Conservation (phyloP, 2,329 filamentous ascomycete species). For the Fusarium sp. region DNA sequence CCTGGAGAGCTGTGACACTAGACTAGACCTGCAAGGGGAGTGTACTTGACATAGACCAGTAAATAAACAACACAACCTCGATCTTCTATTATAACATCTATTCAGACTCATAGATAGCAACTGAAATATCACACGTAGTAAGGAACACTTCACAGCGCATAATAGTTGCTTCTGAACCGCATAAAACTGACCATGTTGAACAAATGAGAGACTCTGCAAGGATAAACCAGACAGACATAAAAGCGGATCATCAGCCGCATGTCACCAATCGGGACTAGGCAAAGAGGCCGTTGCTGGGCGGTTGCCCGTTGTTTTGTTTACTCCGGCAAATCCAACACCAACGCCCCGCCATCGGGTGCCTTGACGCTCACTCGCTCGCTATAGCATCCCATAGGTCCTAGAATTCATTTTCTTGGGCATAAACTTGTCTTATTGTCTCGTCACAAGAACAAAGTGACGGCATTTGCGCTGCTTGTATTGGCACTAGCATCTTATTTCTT, state of each 20-base stretch:
- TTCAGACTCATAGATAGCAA: too few relatives aligned
- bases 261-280: slow-evolving; percentile 38
- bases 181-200: slow-evolving; percentile 17
- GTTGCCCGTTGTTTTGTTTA: slow-evolving; percentile 50
- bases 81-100: too few relatives aligned
- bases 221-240: slow-evolving; percentile 25
- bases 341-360: slow-evolving; percentile 36
- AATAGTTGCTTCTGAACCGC: slow-evolving; percentile 5
- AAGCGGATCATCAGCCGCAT: slow-evolving; percentile 11
- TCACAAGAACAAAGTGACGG: slow-evolving; percentile 29
- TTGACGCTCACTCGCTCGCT: slow-evolving; percentile 19
- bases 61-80: background rate
- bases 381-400: slow-evolving; percentile 12
- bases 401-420: slow-evolving; percentile 29
- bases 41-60: background rate
- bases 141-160: slow-evolving; percentile 8
- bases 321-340: slow-evolving; percentile 34
- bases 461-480: slow-evolving; percentile 18
- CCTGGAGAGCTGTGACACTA: slow-evolving; percentile 10
- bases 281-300: slow-evolving; percentile 44
- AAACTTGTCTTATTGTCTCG: slow-evolving; percentile 34
- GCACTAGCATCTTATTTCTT: slow-evolving; percentile 30
- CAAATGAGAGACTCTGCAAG: slow-evolving; percentile 29
- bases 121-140: background rate
- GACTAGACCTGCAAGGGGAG: slow-evolving; percentile 8